These are phyloP conservation scores for Talaromyces funiculosus DNA, from an alignment of 2,329 filamentous ascomycete species.

Conservation along the genomic window DNA sequence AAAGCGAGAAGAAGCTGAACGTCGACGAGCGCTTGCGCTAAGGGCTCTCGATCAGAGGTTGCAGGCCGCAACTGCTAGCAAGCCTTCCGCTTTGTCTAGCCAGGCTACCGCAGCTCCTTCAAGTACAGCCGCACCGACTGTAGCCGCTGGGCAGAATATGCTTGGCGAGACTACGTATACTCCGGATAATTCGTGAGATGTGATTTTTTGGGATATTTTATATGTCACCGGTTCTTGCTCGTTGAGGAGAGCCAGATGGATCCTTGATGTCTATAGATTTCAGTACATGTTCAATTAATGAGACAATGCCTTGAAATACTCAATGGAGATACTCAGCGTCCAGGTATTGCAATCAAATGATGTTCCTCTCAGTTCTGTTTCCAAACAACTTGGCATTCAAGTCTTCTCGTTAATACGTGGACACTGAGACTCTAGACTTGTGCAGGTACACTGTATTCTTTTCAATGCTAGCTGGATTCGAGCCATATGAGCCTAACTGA, in stretches of 20 bases:
- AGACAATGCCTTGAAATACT: neutral
- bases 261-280: constrained; percentile 3
- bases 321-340: neutral
- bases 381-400: too few relatives aligned
- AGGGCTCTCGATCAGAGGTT: constrained; percentile 89
- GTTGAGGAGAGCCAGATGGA: neutral
- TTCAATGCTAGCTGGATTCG: neutral
- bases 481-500: neutral
- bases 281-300: constrained; percentile 4
- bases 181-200: constrained; percentile 50
- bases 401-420: neutral
- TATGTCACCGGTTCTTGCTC: neutral
- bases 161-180: constrained; percentile 66
- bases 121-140: constrained; percentile 51
- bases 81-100: constrained; percentile 29
- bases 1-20: constrained; percentile 84
- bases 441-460: neutral
- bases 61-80: constrained; percentile 66
- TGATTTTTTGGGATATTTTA: neutral
- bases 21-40: constrained; percentile 79
- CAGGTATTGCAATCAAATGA: neutral
- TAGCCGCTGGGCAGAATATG: constrained; percentile 52
- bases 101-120: constrained; percentile 27
- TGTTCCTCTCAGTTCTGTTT: neutral
- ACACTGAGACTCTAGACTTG: neutral